phyloP scores from a whole-genome alignment of 1,284 basidiomycete genomes.

The Butyriboletus appendiculatus region DNA sequence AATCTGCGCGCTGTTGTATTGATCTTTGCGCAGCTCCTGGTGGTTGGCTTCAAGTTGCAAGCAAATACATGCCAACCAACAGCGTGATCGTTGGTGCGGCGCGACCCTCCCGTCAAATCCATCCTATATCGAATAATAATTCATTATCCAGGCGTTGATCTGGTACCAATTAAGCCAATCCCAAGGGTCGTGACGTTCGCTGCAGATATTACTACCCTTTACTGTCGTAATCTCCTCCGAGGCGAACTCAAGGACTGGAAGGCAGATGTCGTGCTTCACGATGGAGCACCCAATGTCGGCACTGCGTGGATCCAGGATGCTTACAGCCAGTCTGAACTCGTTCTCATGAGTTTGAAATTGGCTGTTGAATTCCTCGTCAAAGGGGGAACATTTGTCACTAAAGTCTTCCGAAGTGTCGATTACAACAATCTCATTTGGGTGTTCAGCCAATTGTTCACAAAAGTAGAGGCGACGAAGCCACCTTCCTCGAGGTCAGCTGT shows the following conservation, averaged over 20 bases:
- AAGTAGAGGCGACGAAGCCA: conserved; percentile 98
- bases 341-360: conserved; percentile 94
- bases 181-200: conserved; percentile 93
- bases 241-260: conserved; percentile 98
- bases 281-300: conserved; percentile 99
- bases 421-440: conserved; percentile 99
- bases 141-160: conserved; percentile 74
- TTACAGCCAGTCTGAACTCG: conserved; percentile 96
- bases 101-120: conserved; percentile 3
- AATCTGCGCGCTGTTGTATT: conserved; percentile 91
- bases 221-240: conserved; percentile 88
- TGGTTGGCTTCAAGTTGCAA: conserved; percentile 98
- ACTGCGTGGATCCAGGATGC: conserved; percentile 99
- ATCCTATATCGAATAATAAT: conserved; percentile 12
- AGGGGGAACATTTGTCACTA: conserved; percentile 96
- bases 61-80: conserved; percentile 97
- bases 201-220: conserved; percentile 92
- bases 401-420: conserved; percentile 98
- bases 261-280: conserved; percentile 99
- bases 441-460: conserved; percentile 94
- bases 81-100: conserved; percentile 89
- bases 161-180: conserved; percentile 96
- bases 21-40: conserved; percentile 99
- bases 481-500: conserved; percentile 85
- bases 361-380: conserved; percentile 95